Base-by-base conservation (phyloP, 2,329 filamentous ascomycete genomes). In the Thelonectria discophora region DNA sequence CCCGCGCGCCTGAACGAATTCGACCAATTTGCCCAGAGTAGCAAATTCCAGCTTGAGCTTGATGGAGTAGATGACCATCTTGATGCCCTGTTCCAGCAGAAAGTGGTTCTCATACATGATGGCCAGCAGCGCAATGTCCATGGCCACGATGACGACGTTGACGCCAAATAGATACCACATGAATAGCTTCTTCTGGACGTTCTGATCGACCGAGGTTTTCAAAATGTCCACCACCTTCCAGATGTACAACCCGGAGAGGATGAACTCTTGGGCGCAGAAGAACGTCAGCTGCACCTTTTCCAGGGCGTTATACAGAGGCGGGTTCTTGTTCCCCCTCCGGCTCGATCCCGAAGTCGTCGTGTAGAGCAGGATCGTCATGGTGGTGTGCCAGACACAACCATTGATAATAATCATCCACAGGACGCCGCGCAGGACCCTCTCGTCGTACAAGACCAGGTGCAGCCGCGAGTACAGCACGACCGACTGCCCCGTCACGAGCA, bases 391-490 rank as follows among this genome's bases (percentile, higher is more conserved):
- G 4, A 86, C 60, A 32, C 87, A 66, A 17, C 78, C 79, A 69
- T 87, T 82, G 64, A 79, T 70, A 54, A 87, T 79, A 57, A 90
- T 88, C 81, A 88, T 86, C 62, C 68, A 77, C 1, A 87, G 77
- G 0, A 86, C 81, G 9, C 78, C 77, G 3, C 78, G 79, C 1
- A 88, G 76, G 9, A 81, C 73, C 2, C 74, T 73, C 5, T 79
- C 54, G 77, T 85, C 82, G 18, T 80, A 80, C 3, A 86, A 76
- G 13, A 89, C 80, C 2, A 89, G 78, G 68, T 88, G 85, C 0
- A 89, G 79, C 3, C 87, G 81, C 2, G 86, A 88, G 75, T 86
- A 89, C 2, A 89, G 76, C 1, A 89, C 86, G 8, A 88, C 66
- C 0, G 82, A 82, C 69, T 88, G 85, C 0, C 86, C 86, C 3